Evolutionary conservation across 176 grass and related monocot species (phyloP).

Genomic region (Elymus sibiricus): DNA sequence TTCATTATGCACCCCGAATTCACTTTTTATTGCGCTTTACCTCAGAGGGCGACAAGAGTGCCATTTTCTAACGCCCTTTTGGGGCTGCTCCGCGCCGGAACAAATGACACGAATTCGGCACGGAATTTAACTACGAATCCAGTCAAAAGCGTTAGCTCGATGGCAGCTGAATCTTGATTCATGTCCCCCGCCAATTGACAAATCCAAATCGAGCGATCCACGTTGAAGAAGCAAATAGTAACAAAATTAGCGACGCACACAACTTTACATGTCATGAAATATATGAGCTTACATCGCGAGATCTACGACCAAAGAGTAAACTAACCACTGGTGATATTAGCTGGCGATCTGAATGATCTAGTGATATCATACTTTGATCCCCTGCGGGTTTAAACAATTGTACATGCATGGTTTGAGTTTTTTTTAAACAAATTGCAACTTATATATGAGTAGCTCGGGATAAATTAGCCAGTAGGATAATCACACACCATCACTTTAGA

Average conservation of each 20-base stretch:
- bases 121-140: neutral
- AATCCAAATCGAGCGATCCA: neutral
- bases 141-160: neutral
- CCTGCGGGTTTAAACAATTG: neutral
- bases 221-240: neutral
- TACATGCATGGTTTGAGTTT: neutral
- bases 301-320: neutral
- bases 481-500: neutral
- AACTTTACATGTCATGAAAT: neutral
- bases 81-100: too few species aligned
- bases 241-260: neutral
- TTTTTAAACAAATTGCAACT: neutral
- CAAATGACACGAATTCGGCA: too few species aligned
- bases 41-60: neutral
- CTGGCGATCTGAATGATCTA: neutral
- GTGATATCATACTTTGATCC: neutral
- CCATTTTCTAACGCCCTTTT: too few species aligned
- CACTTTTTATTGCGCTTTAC: neutral
- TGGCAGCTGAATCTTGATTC: neutral
- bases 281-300: neutral
- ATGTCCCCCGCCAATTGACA: neutral
- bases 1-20: neutral
- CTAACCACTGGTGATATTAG: neutral
- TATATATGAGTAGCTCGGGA: neutral
- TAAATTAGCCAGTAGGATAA: neutral